A percentile compares a stretch with the other conserved stretches of the same genome.
These are phyloP conservation scores for Geotrichum candidum DNA, from an alignment of 1,139 yeast species.

Conservation along the genomic window DNA sequence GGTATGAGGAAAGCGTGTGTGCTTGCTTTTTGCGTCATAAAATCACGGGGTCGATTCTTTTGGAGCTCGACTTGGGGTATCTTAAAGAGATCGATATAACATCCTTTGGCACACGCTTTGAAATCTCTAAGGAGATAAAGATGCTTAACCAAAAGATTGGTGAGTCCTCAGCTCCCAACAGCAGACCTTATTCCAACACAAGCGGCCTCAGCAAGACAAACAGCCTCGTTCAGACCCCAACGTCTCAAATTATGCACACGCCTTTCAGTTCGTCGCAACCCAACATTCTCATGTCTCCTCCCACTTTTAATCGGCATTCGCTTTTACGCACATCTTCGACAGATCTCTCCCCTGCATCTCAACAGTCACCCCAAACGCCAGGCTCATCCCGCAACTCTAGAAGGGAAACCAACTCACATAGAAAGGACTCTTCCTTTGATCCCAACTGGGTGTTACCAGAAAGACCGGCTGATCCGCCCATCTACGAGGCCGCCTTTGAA, in stretches of 20 bases:
- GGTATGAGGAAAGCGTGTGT: slow-evolving; percentile 68
- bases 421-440: slow-evolving; percentile 26
- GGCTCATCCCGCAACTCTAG: neutral
- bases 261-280: slow-evolving; percentile 2
- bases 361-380: slow-evolving; percentile 1
- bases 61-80: slow-evolving; percentile 79
- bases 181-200: slow-evolving; percentile 1
- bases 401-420: slow-evolving; percentile 11
- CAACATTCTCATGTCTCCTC: slow-evolving; percentile 11
- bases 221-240: slow-evolving; percentile 1
- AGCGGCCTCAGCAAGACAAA: slow-evolving; percentile 3
- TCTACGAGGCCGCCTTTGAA: neutral
- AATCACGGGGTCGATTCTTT: slow-evolving; percentile 76
- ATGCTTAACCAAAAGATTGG: slow-evolving; percentile 38
- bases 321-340: slow-evolving; percentile 9
- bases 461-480: neutral
- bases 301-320: slow-evolving; percentile 16
- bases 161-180: slow-evolving; percentile 1
- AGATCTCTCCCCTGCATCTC: slow-evolving; percentile 2
- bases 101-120: slow-evolving; percentile 93
- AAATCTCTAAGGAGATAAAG: slow-evolving; percentile 83
- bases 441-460: slow-evolving; percentile 27
- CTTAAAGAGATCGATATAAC: slow-evolving; percentile 86
- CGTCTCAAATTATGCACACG: neutral
- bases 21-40: slow-evolving; percentile 81